phyloP scores from a whole-genome alignment of 106 monocot species.

The Narthecium ossifragum region DNA sequence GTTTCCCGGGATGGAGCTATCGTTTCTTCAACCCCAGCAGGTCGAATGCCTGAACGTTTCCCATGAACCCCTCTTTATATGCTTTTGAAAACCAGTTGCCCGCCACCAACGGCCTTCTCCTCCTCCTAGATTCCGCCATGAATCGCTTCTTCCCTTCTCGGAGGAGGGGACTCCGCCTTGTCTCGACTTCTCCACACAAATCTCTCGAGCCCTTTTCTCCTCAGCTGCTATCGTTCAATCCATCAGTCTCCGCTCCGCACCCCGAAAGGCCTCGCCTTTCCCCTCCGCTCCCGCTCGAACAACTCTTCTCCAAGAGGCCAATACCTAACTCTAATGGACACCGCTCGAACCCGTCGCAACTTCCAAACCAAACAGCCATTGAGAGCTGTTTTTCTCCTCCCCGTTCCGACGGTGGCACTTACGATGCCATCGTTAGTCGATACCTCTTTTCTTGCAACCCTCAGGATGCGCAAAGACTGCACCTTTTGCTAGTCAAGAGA shows the following conservation, averaged over 20 bases:
- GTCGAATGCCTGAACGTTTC: no score
- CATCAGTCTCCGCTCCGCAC: not conserved
- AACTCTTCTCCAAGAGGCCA: not conserved
- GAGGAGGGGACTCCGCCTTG: not conserved
- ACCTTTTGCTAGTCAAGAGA: constrained; percentile 40
- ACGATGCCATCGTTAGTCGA: not conserved
- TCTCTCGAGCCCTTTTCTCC: not conserved
- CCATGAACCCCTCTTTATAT: no score
- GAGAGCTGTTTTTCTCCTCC: no score
- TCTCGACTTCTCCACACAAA: not conserved
- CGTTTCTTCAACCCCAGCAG: no score
- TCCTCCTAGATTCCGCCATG: no score
- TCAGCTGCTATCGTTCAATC: constrained; percentile 2
- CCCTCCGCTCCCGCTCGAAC: constrained; percentile 6
- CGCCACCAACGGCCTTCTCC: no score
- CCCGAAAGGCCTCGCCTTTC: not conserved
- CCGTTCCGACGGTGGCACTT: constrained; percentile 4
- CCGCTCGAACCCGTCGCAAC: not conserved
- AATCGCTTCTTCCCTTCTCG: no score
- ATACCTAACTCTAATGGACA: no score
- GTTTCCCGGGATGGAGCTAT: no score
- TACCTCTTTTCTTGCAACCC: not conserved
- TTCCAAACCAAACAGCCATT: not conserved
- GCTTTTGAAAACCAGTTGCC: no score
- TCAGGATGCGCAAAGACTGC: constrained; percentile 25